Percentiles rank a stretch among this genome's conserved stretches.
Evolutionary conservation across 257 asterid species (phyloP).

Genomic region (Solanum sejunctum): DNA sequence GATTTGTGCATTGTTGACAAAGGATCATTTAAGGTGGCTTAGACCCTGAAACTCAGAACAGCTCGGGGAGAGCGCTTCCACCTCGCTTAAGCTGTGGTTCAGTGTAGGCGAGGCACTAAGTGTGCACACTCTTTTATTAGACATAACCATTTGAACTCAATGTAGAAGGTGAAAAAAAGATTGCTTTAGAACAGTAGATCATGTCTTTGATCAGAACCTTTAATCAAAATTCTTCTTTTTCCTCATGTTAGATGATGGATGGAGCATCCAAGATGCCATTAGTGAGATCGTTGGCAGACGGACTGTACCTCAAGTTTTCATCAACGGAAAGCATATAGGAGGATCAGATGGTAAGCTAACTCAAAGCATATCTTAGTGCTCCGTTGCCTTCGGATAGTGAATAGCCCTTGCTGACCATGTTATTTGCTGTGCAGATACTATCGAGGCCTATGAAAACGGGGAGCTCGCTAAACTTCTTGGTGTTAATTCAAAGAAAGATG

Average conservation of each 20-base stretch:
- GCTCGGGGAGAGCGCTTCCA: neutral
- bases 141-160: neutral
- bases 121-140: neutral
- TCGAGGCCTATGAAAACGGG: constrained; percentile 73
- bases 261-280: constrained; percentile 63
- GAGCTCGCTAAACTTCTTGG: constrained; percentile 60
- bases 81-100: neutral
- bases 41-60: neutral
- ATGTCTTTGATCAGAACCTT: neutral
- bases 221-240: neutral
- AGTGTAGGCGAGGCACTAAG: neutral
- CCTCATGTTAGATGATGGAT: constrained; percentile 53
- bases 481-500: constrained; percentile 24
- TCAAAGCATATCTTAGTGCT: neutral
- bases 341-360: constrained; percentile 78
- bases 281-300: constrained; percentile 56
- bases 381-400: neutral
- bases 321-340: constrained; percentile 82
- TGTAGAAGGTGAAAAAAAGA: neutral
- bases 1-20: neutral
- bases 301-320: constrained; percentile 90
- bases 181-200: neutral
- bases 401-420: neutral
- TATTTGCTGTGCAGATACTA: constrained; percentile 39
- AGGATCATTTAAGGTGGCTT: neutral